A percentile compares a stretch with the other conserved stretches of the same genome.
Conservation (phyloP, 495 filamentous ascomycete species). For the Lasiosphaeria ovina region DNA sequence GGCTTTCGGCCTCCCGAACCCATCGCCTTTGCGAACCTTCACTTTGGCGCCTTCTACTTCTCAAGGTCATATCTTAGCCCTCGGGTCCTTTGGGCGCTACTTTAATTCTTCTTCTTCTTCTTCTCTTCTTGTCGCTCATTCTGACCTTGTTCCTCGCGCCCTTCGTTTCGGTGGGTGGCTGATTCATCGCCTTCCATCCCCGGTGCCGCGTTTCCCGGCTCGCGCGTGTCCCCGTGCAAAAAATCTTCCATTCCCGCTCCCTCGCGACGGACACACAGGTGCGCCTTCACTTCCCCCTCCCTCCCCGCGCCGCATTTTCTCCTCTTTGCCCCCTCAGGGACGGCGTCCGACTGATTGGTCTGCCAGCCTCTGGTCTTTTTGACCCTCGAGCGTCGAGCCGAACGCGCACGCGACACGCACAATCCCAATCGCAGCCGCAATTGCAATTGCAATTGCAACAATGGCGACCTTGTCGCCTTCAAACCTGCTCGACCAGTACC, state of each 20-base stretch:
- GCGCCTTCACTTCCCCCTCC: not conserved
- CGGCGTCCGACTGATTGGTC: not conserved
- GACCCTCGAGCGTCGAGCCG: not conserved
- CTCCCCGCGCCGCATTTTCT: not conserved
- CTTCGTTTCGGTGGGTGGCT: slow-evolving; percentile 22
- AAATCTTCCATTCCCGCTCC: slow-evolving; percentile 1
- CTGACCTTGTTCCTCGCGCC: slow-evolving; percentile 16
- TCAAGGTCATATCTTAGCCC: slow-evolving; percentile 8
- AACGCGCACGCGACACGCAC: too few relatives aligned
- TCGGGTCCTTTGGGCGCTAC: slow-evolving; percentile 12
- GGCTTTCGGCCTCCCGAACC: not conserved
- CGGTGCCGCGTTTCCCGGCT: slow-evolving; percentile 2
- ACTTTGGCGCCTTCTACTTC: not conserved
- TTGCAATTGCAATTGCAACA: not conserved
- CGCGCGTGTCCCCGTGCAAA: slow-evolving; percentile 9
- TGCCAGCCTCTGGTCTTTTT: not conserved
- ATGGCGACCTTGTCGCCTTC: slow-evolving; percentile 46
- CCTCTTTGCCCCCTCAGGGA: not conserved
- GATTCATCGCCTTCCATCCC: slow-evolving; percentile 22
- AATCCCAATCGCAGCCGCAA: not conserved
- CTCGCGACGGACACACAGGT: not conserved
- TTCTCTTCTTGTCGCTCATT: slow-evolving; percentile 35
- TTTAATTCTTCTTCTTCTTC: slow-evolving; percentile 8
- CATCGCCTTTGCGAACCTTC: not conserved
- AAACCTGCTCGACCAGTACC: slow-evolving; percentile 52